Evolutionary conservation across 1,284 basidiomycete species (phyloP).

Genomic region (Serendipita sp.): DNA sequence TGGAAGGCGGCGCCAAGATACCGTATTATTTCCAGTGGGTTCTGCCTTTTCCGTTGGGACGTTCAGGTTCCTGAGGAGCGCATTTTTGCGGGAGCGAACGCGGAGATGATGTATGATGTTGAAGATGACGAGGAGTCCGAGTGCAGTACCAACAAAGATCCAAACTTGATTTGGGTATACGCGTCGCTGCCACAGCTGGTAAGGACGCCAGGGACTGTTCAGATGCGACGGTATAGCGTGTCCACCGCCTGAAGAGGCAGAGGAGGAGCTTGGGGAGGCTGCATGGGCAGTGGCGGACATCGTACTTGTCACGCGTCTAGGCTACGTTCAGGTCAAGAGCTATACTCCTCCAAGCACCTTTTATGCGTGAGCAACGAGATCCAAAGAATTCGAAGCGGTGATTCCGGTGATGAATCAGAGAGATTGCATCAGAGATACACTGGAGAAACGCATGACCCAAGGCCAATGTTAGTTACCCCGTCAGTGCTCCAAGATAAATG

Average conservation of each 20-base stretch:
- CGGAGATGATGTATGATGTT: conserved; percentile 22
- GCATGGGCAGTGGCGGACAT: neutral
- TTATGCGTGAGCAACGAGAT: no score
- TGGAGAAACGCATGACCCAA: neutral
- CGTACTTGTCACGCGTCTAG: neutral
- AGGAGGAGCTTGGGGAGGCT: neutral
- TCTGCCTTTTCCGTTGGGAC: neutral
- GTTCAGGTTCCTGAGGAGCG: neutral
- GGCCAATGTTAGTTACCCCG: neutral
- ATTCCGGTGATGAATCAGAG: no score
- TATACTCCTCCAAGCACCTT: no score
- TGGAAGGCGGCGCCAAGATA: conserved; percentile 25
- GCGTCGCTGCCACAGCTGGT: neutral
- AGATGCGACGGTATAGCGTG: neutral
- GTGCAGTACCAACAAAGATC: conserved; percentile 30
- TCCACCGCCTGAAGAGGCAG: neutral
- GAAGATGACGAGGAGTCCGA: conserved; percentile 27
- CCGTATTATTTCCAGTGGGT: conserved; percentile 14
- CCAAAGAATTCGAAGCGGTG: no score
- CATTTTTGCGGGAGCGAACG: conserved; percentile 8
- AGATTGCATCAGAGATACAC: neutral
- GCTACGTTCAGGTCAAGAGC: no score
- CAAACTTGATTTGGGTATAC: conserved; percentile 30
- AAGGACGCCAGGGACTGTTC: neutral
- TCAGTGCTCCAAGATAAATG: neutral